Percentiles rank a stretch among this genome's conserved stretches.
Conservation (phyloP, 345 rosid species). For the Passiflora organensis region DNA sequence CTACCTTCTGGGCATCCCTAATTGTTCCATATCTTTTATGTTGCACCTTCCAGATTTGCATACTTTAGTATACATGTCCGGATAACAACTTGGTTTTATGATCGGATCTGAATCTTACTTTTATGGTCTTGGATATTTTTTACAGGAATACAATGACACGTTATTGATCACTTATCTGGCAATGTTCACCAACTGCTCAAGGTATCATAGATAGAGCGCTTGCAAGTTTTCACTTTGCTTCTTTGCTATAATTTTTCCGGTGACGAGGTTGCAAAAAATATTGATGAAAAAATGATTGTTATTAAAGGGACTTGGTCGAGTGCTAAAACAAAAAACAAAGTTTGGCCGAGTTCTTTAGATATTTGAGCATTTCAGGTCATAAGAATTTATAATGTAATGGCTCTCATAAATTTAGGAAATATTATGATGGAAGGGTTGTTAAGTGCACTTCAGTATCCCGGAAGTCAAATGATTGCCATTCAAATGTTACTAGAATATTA, state of each 20-base stretch:
- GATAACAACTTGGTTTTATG: no score
- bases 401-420: no score
- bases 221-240: neutral
- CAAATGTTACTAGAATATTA: no score
- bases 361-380: neutral
- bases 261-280: neutral
- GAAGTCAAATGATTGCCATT: no score
- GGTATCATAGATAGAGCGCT: slow-evolving; percentile 32
- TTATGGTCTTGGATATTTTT: neutral
- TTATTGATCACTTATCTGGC: slow-evolving; percentile 81
- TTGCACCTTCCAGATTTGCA: neutral
- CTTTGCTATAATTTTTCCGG: neutral
- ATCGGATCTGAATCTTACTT: no score
- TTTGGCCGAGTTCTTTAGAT: neutral
- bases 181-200: slow-evolving; percentile 88
- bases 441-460: no score
- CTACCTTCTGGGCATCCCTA: no score
- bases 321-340: no score
- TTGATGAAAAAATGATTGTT: neutral
- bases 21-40: no score
- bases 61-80: no score
- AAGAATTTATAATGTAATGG: neutral
- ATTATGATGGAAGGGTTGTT: no score
- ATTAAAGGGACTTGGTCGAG: no score
- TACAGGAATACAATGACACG: slow-evolving; percentile 87